Evolutionary conservation across 768 basidiomycete genomes (phyloP).

Genomic region (Floccularia luteovirens): DNA sequence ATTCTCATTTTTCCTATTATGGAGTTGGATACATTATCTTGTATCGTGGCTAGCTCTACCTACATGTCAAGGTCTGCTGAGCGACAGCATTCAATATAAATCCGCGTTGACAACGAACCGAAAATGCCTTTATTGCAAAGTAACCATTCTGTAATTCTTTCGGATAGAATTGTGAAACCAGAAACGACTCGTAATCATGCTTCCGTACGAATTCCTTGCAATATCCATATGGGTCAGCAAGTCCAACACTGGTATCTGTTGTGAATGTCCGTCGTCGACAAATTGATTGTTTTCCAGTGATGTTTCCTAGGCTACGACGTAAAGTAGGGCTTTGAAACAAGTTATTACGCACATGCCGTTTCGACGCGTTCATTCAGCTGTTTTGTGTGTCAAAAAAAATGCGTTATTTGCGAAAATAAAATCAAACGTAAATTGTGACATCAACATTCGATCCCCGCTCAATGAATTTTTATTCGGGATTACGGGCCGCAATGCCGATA

Average conservation of each 20-base stretch:
- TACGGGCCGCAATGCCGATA: no score
- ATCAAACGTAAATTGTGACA: no score
- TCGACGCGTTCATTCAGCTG: no score
- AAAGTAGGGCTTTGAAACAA: no score
- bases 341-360: no score
- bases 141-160: slow-evolving; percentile 54
- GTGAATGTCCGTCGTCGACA: slow-evolving; percentile 5
- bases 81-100: background rate
- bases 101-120: slow-evolving; percentile 42
- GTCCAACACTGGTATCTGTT: slow-evolving; percentile 10
- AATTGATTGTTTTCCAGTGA: no score
- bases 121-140: slow-evolving; percentile 77
- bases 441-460: no score
- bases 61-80: slow-evolving; percentile 15
- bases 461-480: no score
- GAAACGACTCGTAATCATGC: slow-evolving; percentile 77
- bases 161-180: slow-evolving; percentile 70
- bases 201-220: slow-evolving; percentile 68
- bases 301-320: no score
- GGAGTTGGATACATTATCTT: slow-evolving; percentile 67
- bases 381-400: no score
- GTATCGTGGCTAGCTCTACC: slow-evolving; percentile 73
- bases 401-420: no score
- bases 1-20: slow-evolving; percentile 78
- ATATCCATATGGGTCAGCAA: slow-evolving; percentile 44